Percentiles rank a stretch among this genome's conserved stretches.
These are phyloP conservation scores for Aleurites moluccanus DNA, from an alignment of 441 rosid species.

Conservation along the genomic window DNA sequence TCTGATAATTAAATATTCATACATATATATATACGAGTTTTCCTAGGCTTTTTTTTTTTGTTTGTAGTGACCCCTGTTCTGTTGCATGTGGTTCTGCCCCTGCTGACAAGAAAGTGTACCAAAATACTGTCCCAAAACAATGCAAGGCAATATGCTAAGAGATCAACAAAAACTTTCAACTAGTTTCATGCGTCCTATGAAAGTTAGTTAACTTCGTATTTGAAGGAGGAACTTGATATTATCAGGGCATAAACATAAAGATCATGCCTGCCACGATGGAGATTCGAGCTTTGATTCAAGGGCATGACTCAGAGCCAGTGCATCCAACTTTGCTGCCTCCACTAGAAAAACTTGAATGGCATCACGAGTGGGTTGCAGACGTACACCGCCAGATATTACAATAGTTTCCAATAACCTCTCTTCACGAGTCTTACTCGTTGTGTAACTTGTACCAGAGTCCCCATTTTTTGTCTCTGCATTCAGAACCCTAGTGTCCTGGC, in stretches of 20 bases:
- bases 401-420: slow-evolving; percentile 89
- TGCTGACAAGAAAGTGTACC: neutral
- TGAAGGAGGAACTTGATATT: slow-evolving; percentile 3
- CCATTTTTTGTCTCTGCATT: slow-evolving; percentile 42
- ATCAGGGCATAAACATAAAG: slow-evolving; percentile 17
- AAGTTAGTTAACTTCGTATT: neutral
- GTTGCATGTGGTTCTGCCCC: no score
- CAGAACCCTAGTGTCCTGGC: slow-evolving; percentile 40
- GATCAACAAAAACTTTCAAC: neutral
- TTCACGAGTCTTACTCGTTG: slow-evolving; percentile 76
- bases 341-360: slow-evolving; percentile 74
- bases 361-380: slow-evolving; percentile 96
- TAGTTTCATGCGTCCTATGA: neutral
- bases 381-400: slow-evolving; percentile 93
- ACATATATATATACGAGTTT: no score
- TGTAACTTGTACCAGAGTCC: slow-evolving; percentile 50
- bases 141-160: neutral
- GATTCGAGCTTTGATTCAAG: slow-evolving; percentile 85
- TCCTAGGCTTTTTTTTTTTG: no score
- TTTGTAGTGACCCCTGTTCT: no score
- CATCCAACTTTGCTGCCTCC: slow-evolving; percentile 86
- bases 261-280: slow-evolving; percentile 89
- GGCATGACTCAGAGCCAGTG: slow-evolving; percentile 68
- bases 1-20: no score
- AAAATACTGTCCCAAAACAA: neutral